Evolutionary conservation across 2,329 filamentous ascomycete species (phyloP).

Genomic region (Nemania serpens): DNA sequence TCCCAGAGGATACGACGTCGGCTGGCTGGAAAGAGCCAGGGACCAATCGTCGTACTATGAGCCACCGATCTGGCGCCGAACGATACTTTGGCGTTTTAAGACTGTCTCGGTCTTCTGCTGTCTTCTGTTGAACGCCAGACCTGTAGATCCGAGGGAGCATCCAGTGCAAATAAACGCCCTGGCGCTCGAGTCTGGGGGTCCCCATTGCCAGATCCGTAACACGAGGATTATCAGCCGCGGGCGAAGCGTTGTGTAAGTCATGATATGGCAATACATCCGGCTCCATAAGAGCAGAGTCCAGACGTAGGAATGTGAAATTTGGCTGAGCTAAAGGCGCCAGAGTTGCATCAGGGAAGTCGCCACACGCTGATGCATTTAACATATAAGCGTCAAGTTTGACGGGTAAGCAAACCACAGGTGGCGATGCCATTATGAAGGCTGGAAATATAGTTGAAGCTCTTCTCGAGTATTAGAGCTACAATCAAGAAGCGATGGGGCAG

Average conservation of each 20-base stretch:
- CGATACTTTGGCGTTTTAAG: constrained; percentile 1
- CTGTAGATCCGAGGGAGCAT: constrained; percentile 46
- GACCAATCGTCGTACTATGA: background rate
- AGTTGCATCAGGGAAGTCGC: no score
- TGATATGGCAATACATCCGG: background rate
- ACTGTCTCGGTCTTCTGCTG: constrained; percentile 5
- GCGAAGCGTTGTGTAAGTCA: constrained; percentile 39
- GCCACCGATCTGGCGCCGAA: background rate
- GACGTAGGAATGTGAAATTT: no score
- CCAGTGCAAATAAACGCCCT: constrained; percentile 51
- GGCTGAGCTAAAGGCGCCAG: no score
- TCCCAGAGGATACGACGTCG: background rate
- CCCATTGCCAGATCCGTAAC: constrained; percentile 41
- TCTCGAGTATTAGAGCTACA: no score
- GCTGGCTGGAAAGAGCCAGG: no score
- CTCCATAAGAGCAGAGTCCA: no score
- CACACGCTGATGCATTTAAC: no score
- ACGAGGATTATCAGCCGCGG: constrained; percentile 41
- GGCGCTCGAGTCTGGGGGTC: constrained; percentile 34
- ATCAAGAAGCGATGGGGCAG: no score
- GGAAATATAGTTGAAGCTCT: no score
- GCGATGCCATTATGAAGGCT: no score
- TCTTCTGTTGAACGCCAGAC: constrained; percentile 26
- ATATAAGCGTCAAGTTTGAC: no score
- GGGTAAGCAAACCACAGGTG: no score